phyloP scores from a whole-genome alignment of 2,329 filamentous ascomycete genomes.

The Myriosclerotinia duriaeana region DNA sequence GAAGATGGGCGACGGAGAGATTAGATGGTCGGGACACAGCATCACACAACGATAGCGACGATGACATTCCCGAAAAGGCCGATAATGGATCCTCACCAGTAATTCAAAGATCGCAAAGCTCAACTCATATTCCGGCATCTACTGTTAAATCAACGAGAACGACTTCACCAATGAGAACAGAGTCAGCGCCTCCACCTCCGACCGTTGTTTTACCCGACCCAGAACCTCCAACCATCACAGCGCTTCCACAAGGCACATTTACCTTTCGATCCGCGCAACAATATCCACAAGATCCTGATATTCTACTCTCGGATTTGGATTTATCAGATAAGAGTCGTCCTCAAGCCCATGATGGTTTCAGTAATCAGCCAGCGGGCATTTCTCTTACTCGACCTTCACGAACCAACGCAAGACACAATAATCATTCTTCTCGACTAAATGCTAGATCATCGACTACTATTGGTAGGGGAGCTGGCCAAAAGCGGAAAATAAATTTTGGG shows the following conservation, averaged over 20 bases:
- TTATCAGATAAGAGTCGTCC: slow-evolving; percentile 50
- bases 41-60: slow-evolving; percentile 63
- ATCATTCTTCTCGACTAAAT: slow-evolving; percentile 32
- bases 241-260: slow-evolving; percentile 61
- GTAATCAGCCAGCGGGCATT: slow-evolving; percentile 32
- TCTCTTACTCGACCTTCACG: slow-evolving; percentile 36
- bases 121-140: slow-evolving; percentile 40
- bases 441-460: slow-evolving; percentile 41
- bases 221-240: slow-evolving; percentile 39
- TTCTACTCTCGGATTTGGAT: slow-evolving; percentile 61
- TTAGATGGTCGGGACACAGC: slow-evolving; percentile 61
- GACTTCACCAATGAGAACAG: slow-evolving; percentile 36
- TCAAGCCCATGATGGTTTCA: slow-evolving; percentile 37
- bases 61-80: slow-evolving; percentile 61
- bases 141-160: slow-evolving; percentile 33
- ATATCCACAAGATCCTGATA: slow-evolving; percentile 57
- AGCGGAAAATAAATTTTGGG: slow-evolving; percentile 69
- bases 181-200: slow-evolving; percentile 36
- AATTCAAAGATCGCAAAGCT: slow-evolving; percentile 50
- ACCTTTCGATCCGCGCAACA: slow-evolving; percentile 66
- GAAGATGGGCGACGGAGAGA: slow-evolving; percentile 67
- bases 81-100: slow-evolving; percentile 61
- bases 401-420: slow-evolving; percentile 36
- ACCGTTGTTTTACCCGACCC: slow-evolving; percentile 22
- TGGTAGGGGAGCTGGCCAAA: slow-evolving; percentile 66